Percentiles rank a stretch among this genome's conserved stretches.
phyloP scores from a whole-genome alignment of 2,329 filamentous ascomycete genomes.

The Paradendryphiella salina region DNA sequence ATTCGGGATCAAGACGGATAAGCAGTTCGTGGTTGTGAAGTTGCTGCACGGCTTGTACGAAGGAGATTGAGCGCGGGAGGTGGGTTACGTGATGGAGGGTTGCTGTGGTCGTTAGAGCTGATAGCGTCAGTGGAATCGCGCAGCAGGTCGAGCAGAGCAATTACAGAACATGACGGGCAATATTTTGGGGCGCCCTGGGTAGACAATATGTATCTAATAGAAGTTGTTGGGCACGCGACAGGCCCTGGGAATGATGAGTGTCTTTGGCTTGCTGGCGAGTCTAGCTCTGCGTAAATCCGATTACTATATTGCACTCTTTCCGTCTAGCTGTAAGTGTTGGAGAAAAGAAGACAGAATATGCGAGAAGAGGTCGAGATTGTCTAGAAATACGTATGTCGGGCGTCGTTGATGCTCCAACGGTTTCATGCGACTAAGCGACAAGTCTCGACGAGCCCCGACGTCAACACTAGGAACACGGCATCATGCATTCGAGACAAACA shows the following conservation, averaged over 20 bases:
- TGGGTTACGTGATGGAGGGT: conserved; percentile 42
- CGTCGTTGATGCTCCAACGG: conserved; percentile 7
- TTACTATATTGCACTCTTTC: neutral
- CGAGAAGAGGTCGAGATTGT: neutral
- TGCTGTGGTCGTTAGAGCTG: conserved; percentile 41
- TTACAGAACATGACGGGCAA: conserved; percentile 38
- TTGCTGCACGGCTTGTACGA: conserved; percentile 23
- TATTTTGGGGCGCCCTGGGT: neutral
- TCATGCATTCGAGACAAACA: neutral
- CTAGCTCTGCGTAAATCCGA: neutral
- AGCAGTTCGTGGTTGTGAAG: conserved; percentile 46
- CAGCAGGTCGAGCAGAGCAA: neutral
- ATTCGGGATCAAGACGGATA: conserved; percentile 45
- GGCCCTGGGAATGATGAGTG: neutral
- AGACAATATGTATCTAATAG: neutral
- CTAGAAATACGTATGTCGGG: neutral
- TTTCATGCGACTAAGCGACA: conserved; percentile 13
- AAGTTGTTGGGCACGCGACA: neutral
- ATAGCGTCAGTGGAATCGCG: neutral
- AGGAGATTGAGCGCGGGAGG: conserved; percentile 32
- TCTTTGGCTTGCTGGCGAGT: neutral
- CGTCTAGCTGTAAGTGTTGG: no score
- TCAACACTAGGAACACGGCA: neutral
- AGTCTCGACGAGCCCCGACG: conserved; percentile 5
- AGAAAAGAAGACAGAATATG: neutral